Evolutionary conservation across 1,139 yeast genomes (phyloP), one percentile per base, ranked within the genome.

Genomic region (Geotrichum restrictum): DNA sequence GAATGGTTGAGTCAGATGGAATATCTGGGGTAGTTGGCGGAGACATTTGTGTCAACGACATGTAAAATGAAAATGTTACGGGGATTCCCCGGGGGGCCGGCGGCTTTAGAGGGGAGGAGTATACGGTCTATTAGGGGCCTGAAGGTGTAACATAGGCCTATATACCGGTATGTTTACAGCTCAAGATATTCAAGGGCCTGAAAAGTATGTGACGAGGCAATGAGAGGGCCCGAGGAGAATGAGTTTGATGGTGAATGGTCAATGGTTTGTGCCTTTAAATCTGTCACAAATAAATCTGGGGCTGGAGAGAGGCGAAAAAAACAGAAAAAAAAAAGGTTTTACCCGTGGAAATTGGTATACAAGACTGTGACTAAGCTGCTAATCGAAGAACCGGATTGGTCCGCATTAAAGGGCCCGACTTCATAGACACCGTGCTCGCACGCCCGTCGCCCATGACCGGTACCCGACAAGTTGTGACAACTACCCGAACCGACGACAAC

Each of bases 1-100:
- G 39, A 21, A 24, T 22, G 19, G 38, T 21, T 11, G 39, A 33
- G 38, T 33, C 29, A 16, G 31, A 16, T 19, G 19, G 18, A 24
- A 33, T 33, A 33, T 43, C 47, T 33, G 47, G 47, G 47, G 47
- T 33, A 43, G 31, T 33, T 24, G 45, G 45, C 18, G 45, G 41
- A 37, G 41, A 18, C 22, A 37, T 16, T 21, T 37, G 4, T 7
- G 13, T n/a, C 39, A 16, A n/a, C n/a, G n/a, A 24, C 29, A 24
- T 24, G 29, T 24, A 24, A 24, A 24, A 24, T 24, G 29, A 11
- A 16, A 37, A 37, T 2, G 18, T 13, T 37, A 16, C 41, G 41
- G 41, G 27, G 27, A 14, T 18, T 18, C 41, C 41, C 41, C 41
- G 41, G 41, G 41, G 37, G n/a, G n/a, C n/a, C n/a, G n/a, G n/a